Conservation (phyloP, 495 filamentous ascomycete genomes). For the Immersiella caudata region DNA sequence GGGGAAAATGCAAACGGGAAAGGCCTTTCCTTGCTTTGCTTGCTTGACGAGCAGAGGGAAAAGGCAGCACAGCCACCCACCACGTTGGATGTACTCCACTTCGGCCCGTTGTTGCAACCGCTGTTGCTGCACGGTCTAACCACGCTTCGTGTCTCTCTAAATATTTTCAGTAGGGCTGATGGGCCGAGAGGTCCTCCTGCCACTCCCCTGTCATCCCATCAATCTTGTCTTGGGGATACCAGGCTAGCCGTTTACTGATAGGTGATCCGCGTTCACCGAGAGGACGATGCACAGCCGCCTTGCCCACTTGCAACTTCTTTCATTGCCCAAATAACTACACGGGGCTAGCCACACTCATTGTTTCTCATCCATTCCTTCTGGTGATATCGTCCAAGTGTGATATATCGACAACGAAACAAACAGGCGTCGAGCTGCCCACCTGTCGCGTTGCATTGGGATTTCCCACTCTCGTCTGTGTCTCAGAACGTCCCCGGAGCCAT, state of each 20-base stretch:
- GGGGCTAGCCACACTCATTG: neutral
- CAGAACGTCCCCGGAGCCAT: neutral
- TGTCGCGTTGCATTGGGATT: neutral
- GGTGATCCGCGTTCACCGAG: neutral
- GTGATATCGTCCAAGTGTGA: neutral
- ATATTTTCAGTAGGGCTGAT: neutral
- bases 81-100: neutral
- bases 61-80: neutral
- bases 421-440: neutral
- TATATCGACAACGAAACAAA: neutral
- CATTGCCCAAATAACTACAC: neutral
- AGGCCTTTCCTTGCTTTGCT: neutral
- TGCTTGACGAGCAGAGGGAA: too few species aligned
- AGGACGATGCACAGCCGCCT: neutral
- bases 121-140: neutral
- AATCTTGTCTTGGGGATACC: neutral
- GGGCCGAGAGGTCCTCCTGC: neutral
- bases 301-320: too few species aligned
- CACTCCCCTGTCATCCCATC: neutral
- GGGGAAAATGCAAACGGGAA: neutral
- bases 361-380: neutral
- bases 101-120: neutral
- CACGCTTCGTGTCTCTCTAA: neutral
- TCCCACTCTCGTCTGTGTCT: conserved; percentile 7
- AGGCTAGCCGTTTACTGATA: neutral